phyloP scores from a whole-genome alignment of 257 asterid species.

The Cordia subcordata region DNA sequence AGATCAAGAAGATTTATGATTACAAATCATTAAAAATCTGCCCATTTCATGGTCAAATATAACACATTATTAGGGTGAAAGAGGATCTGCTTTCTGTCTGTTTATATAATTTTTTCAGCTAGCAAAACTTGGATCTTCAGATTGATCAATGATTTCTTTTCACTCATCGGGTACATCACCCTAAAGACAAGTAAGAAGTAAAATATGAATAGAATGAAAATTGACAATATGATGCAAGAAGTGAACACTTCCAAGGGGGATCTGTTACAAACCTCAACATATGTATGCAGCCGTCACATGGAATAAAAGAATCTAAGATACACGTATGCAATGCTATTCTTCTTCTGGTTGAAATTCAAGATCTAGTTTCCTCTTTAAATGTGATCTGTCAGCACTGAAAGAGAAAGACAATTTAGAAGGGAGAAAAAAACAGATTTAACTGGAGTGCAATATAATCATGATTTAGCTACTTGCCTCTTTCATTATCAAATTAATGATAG shows the following conservation, averaged over 20 bases:
- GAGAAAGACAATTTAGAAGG: constrained; percentile 6
- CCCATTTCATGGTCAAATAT: neutral
- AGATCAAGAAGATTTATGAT: too few species aligned
- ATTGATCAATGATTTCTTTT: too few species aligned
- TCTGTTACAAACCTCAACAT: neutral
- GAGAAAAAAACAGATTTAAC: neutral
- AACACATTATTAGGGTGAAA: too few species aligned
- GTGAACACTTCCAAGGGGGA: neutral
- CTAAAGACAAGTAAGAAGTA: neutral
- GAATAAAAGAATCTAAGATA: neutral
- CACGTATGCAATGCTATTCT: constrained; percentile 22
- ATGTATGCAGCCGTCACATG: neutral
- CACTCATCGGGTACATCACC: neutral
- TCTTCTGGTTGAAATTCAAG: constrained; percentile 92
- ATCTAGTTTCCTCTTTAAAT: constrained; percentile 90
- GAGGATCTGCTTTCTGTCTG: neutral
- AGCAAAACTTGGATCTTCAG: neutral
- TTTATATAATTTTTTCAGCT: neutral
- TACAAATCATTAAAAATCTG: neutral
- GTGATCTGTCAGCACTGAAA: constrained; percentile 89
- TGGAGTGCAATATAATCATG: too few species aligned
- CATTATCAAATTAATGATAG: too few species aligned
- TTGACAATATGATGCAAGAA: neutral
- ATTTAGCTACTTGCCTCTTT: too few species aligned
- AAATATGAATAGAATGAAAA: neutral